phyloP scores from a whole-genome alignment of 345 rosid genomes.

The Leavenworthia alabamica region DNA sequence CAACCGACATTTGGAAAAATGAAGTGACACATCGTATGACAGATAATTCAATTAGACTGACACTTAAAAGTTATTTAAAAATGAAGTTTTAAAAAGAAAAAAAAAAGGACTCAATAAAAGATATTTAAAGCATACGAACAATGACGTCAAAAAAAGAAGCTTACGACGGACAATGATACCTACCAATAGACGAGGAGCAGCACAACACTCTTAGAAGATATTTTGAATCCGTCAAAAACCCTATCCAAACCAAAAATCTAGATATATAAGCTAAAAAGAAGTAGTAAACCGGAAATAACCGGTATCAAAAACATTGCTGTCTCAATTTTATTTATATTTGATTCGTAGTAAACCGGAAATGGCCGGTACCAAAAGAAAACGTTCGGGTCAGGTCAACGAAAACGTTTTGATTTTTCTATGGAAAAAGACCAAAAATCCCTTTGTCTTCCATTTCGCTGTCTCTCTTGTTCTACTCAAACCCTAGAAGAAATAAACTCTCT shows the following conservation, averaged over 20 bases:
- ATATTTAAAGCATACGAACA: neutral
- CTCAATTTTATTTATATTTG: neutral
- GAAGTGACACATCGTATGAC: neutral
- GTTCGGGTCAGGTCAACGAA: slow-evolving; percentile 24
- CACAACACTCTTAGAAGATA: no score
- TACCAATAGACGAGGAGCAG: no score
- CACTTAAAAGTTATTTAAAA: neutral
- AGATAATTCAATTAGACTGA: neutral
- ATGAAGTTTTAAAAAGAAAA: neutral
- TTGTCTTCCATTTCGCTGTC: slow-evolving; percentile 21
- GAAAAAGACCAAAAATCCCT: neutral
- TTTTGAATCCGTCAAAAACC: neutral
- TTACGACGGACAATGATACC: no score
- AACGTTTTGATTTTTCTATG: neutral
- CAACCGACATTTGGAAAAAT: neutral
- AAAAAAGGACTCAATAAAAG: neutral
- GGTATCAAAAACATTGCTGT: neutral
- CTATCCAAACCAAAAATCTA: neutral
- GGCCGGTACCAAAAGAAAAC: neutral
- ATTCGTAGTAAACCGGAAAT: slow-evolving; percentile 3
- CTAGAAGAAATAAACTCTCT: neutral
- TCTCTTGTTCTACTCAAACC: slow-evolving; percentile 25
- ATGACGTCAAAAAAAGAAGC: neutral
- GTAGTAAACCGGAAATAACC: neutral
- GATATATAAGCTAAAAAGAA: neutral